Percentiles rank a stretch among this genome's conserved stretches.
phyloP scores from a whole-genome alignment of 2,329 filamentous ascomycete genomes.

The Trichocomaceae sp. region DNA sequence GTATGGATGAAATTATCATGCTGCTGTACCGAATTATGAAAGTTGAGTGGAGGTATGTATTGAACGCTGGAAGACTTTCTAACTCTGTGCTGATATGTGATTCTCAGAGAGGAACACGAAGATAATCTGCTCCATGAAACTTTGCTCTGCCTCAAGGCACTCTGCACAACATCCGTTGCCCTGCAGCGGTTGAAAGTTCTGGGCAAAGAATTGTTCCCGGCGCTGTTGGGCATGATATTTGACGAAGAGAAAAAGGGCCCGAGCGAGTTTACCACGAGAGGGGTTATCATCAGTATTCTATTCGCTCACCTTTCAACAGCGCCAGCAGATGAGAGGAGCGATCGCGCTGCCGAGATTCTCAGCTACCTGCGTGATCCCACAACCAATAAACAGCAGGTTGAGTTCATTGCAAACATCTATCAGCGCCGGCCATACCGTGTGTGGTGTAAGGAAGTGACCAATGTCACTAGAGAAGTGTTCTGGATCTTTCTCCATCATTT shows the following conservation, averaged over 20 bases:
- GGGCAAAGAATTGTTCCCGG: slow-evolving; percentile 75
- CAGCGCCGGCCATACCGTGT: slow-evolving; percentile 80
- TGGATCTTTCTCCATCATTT: slow-evolving; percentile 97
- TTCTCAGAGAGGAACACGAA: slow-evolving; percentile 82
- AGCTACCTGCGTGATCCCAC: slow-evolving; percentile 73
- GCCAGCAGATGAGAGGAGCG: slow-evolving; percentile 53
- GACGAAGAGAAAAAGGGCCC: slow-evolving; percentile 98
- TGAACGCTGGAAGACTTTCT: not conserved
- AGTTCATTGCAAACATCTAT: slow-evolving; percentile 86
- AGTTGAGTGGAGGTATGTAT: slow-evolving; percentile 81
- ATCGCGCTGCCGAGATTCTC: slow-evolving; percentile 67
- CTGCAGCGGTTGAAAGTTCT: slow-evolving; percentile 75
- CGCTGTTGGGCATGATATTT: slow-evolving; percentile 80
- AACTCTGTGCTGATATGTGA: not conserved
- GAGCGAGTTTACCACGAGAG: slow-evolving; percentile 89
- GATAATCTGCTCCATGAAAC: slow-evolving; percentile 88
- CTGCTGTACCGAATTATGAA: slow-evolving; percentile 87
- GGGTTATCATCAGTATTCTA: slow-evolving; percentile 80
- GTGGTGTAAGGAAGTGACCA: slow-evolving; percentile 88
- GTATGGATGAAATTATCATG: slow-evolving; percentile 85
- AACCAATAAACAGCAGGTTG: slow-evolving; percentile 67
- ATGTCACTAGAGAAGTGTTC: slow-evolving; percentile 95
- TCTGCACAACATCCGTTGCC: slow-evolving; percentile 85
- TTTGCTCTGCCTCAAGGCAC: slow-evolving; percentile 83
- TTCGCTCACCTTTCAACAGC: slow-evolving; percentile 79